Base-by-base conservation (phyloP, 768 basidiomycete genomes). In the Tylopilus rubrobrunneus region DNA sequence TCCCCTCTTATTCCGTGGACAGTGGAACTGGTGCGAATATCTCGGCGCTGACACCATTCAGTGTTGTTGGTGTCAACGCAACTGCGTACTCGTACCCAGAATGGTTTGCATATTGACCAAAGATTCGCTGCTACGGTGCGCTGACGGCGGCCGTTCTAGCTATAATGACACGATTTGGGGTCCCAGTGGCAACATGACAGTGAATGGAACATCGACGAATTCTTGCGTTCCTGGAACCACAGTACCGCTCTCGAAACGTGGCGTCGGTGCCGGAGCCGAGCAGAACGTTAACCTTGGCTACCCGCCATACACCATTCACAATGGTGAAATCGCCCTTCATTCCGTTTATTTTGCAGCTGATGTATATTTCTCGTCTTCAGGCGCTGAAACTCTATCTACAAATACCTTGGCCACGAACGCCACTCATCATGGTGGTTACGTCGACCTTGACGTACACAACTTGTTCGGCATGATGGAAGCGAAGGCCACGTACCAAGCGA, bases 401-500 rank as follows among this genome's bases (percentile, higher is more conserved):
- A 76, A 79, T 55, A 78, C 86, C 1, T 58, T 89, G 19, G 83
- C 85, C 3, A 86, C 85, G 3, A 89, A 89, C 57, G 86, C 86
- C 1, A 85, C 86, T 1, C 85, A 89, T 66, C 73, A 73, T 7
- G 76, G 76, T 44, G 88, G 87, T 1, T 74, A 77, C 52, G 75
- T 73, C 12, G 86, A 89, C 58, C 72, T 86, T 31, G 85, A 89
- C 57, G 76, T 78, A 14, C 87, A 89, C 66, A 89, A 85, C 64
- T 56, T 88, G 52, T 89, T 80, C 76, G 86, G 87, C 17, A 64
- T 82, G 62, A 84, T 87, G 83, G 84, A 87, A 64, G 85, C 82
- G 58, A 79, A 79, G 57, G 72, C 86, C 2, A 86, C 87, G 5
- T 76, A 86, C 67, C 66, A 78, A 21, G 85, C 85, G 5, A 52